Base-by-base conservation (phyloP, 1,139 yeast species). In the Yamadazyma trypodendri region DNA sequence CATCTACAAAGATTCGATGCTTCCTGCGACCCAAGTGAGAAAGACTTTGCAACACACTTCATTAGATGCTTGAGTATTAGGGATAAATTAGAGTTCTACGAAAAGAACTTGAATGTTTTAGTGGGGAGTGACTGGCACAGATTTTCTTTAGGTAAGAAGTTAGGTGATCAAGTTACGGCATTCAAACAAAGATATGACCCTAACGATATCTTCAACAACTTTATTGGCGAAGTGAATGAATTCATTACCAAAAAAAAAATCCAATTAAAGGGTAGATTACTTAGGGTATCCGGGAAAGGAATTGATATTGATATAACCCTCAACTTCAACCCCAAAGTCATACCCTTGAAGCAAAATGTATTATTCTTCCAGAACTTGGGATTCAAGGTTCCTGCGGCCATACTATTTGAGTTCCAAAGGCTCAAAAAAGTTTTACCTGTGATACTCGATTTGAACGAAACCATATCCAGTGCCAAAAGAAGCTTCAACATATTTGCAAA, bases 101-200 rank as follows among this genome's bases (percentile, higher is more conserved):
- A 40, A 2, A 15, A 15, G 1, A 41, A 39, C 21, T 34, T 49
- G 24, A 8, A 23, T 1, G 28, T 35, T 2, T 39, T 68, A 2
- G 66, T 90, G 9, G 96, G 97, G 0, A 53, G 65, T 11, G 84
- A 81, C 22, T 90, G 97, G 97, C 67, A 64, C 35, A 70, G 77
- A 31, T 86, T 82, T 49, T 79, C 90, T 0, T 81, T 83, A 35
- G 97, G 96, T 0, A 75, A 71, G 37, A 77, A 74, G 44, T 73
- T 90, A 1, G 66, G 72, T 12, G 56, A 68, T 2, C 86, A 79
- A 41, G 68, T 79, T 12, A 51, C 55, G 1, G 59, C 64, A 1
- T 64, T 84, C 32, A 52, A 68, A 13, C 60, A 66, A 16, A 74
- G 68, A 33, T 60, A 81, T 10, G 67, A 81, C 37, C 58, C 79